These are phyloP conservation scores for Verruconis gallopava DNA, from an alignment of 2,329 filamentous ascomycete species.

Conservation along the genomic window DNA sequence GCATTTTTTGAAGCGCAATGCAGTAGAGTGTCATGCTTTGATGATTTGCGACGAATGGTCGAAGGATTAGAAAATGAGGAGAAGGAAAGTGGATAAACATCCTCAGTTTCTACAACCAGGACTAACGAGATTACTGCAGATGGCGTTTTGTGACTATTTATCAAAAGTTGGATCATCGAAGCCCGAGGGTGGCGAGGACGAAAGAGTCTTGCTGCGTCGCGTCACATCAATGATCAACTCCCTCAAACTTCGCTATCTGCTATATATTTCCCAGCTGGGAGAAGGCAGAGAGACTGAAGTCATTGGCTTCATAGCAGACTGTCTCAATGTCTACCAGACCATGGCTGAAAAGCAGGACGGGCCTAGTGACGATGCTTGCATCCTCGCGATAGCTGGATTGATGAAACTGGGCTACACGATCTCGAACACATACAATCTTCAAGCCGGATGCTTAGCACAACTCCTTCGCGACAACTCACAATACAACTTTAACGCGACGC, in stretches of 20 bases:
- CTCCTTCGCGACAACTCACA: constrained; percentile 5
- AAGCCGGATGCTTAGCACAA: constrained; percentile 4
- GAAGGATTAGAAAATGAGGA: constrained; percentile 1
- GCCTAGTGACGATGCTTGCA: constrained; percentile 5
- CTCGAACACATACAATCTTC: neutral
- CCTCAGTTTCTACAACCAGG: too few species aligned
- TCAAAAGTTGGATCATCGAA: neutral
- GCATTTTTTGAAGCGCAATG: constrained; percentile 3
- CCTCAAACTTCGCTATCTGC: constrained; percentile 6
- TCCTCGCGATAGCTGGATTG: constrained; percentile 8
- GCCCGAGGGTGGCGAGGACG: neutral
- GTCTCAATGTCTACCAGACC: constrained; percentile 2
- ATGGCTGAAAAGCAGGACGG: neutral
- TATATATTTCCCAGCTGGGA: neutral
- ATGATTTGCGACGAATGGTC: constrained; percentile 4
- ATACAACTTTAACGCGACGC: constrained; percentile 3
- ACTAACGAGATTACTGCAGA: too few species aligned
- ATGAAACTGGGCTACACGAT: constrained; percentile 2
- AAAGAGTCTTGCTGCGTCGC: neutral
- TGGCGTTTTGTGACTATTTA: too few species aligned
- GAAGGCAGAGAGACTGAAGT: neutral
- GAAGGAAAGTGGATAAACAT: too few species aligned
- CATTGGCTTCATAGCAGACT: neutral
- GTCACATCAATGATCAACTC: neutral
- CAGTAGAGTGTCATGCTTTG: constrained; percentile 6